Evolutionary conservation across 352 stramenopile genomes (phyloP).

Genomic region (Halophytophthora polymorphica): DNA sequence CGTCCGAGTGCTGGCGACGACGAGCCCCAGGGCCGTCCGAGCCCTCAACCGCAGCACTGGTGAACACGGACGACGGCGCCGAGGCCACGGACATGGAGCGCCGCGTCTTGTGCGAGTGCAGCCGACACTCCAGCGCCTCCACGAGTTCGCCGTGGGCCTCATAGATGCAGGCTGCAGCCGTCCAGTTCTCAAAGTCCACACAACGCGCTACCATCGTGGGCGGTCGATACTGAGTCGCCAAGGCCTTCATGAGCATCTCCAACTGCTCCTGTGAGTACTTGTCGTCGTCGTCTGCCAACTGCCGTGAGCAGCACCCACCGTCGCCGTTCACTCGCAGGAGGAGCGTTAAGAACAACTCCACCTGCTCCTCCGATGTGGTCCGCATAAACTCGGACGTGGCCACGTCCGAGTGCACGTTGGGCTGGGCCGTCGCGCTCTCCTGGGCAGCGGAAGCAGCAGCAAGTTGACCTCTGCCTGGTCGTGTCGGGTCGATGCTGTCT

Average conservation of each 20-base stretch:
- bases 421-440: constrained; percentile 6
- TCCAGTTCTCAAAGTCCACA: constrained; percentile 83
- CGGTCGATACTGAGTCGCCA: constrained; percentile 66
- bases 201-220: constrained; percentile 75
- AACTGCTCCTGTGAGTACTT: constrained; percentile 49
- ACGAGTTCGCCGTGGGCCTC: constrained; percentile 78
- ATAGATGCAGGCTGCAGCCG: constrained; percentile 68
- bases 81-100: constrained; percentile 4
- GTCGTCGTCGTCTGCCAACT: constrained; percentile 4
- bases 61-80: background rate
- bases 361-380: constrained; percentile 41
- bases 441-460: background rate
- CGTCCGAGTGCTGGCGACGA: constrained; percentile 28
- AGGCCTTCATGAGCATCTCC: constrained; percentile 49
- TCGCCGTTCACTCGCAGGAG: constrained; percentile 54
- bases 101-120: constrained; percentile 59
- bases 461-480: constrained; percentile 3
- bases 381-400: constrained; percentile 46
- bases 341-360: constrained; percentile 76
- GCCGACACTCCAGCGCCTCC: constrained; percentile 77
- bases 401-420: constrained; percentile 28
- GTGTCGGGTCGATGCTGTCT: constrained; percentile 37
- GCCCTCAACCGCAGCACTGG: background rate
- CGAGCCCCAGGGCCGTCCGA: constrained; percentile 18
- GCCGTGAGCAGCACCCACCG: constrained; percentile 2